Base-by-base conservation (phyloP, 2,329 filamentous ascomycete genomes). In the Conoideocrella luteorostrata region DNA sequence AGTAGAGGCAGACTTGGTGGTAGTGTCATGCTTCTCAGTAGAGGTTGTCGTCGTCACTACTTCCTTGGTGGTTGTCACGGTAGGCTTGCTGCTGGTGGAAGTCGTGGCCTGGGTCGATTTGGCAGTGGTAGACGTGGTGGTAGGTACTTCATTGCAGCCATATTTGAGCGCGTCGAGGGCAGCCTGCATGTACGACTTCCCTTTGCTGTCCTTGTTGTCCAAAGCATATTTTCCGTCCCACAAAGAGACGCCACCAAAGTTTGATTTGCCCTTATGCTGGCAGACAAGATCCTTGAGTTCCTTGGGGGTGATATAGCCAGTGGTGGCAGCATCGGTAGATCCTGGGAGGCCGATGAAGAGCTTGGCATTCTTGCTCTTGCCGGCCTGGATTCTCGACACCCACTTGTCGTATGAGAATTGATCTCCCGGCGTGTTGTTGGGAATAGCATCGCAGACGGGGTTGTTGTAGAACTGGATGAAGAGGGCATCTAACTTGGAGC, bases 391-490 rank as follows among this genome's bases (percentile, higher is more conserved):
- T 22, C 65, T 57, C 0, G 39, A 30, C 38, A 57, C 63, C 70
- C 71, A 74, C 12, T 55, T 53, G 40, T 67, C 53, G 52, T 68
- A 74, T 48, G 71, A 73, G 59, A 71, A 68, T 28, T 52, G 50
- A 10, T 59, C 54, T 9, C 57, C 59, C 7, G 57, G 42, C 11
- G 48, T 45, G 47, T 62, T 61, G 39, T 50, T 47, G 13, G 53
- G 28, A 47, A 65, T 52, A 21, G 60, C 56, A 35, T 67, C 62
- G 51, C 68, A 72, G 17, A 39, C 49, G 1, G 52, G 51, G 54
- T 72, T 72, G 61, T 73, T 72, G 60, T 71, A 74, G 56, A 73
- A 74, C 57, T 73, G 70, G 40, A 74, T 55, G 53, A 69, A 72
- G 32, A 70, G 56, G 12, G 64, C 60, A 21, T 69, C 66, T 48